Evolutionary conservation across 495 filamentous ascomycete genomes (phyloP), one percentile per base, ranked within the genome.

Genomic region (Hypoxylon perforatum): DNA sequence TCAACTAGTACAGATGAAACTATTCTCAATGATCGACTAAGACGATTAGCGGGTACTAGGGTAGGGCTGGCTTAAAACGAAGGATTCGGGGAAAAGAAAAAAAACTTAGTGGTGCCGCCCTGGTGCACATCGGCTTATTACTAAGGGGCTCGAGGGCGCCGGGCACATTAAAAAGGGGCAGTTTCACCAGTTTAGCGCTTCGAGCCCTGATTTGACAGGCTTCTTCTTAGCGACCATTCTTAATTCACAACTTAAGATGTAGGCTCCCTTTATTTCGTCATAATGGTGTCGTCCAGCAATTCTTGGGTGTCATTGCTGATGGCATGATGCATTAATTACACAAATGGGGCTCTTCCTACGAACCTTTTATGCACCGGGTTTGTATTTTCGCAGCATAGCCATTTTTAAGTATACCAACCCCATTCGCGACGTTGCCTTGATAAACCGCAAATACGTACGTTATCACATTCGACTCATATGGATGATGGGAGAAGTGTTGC

Each of bases 21-120:
- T 63, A 53, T 50, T 25, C 54, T 7, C 44, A 47, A 49, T 63
- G 17, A 56, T 17, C 17, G 2, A 60, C 56, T 33, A 28, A 60
- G 60, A 14, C 49, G 52, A 30, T 21, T 7, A 2, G 57, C 58
- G 52, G 57, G 7, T 35, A 52, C 53, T 44, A 44, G 52, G 46
- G 45, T 62, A 63, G 7, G 54, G 53, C 48, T 53, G 53, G 25
- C 45, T 53, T 14, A 18, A 69, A 52, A 55, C 50, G 49, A 63
- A 39, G 55, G 53, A 56, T 60, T 63, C 44, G 48, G 50, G 55
- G 33, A 38, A 53, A 42, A 57, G n/a, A 8, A 50, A 35, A 66
- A 50, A 22, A 36, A 53, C 45, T 52, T 28, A n/a, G 30, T 7
- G 28, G 38, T 46, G 18, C 59, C 59, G 54, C 25, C 44, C 21